phyloP scores from a whole-genome alignment of 495 filamentous ascomycete species.

The Clavariopsis aquatica region DNA sequence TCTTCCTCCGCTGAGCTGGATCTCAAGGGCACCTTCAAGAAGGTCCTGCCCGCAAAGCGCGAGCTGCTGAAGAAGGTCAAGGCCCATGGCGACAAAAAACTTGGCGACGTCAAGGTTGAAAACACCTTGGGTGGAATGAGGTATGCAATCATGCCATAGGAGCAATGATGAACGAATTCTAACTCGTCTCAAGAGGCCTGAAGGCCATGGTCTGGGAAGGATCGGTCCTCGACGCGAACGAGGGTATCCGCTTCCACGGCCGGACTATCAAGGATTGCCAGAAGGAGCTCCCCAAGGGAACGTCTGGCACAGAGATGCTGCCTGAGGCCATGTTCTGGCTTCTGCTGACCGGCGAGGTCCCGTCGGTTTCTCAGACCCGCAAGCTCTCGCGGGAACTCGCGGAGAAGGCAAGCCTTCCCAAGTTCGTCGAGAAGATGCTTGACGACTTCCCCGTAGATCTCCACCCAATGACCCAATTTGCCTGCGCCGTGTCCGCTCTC shows the following conservation, averaged over 20 bases:
- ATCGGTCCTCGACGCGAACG: constrained; percentile 92
- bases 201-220: constrained; percentile 99
- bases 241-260: constrained; percentile 98
- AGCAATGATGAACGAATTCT: constrained; percentile 7
- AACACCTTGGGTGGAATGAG: constrained; percentile 96
- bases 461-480: constrained; percentile 98
- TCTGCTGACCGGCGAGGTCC: constrained; percentile 88
- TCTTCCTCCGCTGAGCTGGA: constrained; percentile 76
- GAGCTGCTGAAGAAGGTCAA: constrained; percentile 92
- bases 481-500: constrained; percentile 88
- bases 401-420: constrained; percentile 79
- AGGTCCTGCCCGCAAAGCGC: constrained; percentile 85
- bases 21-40: constrained; percentile 79
- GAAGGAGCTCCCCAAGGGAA: constrained; percentile 87
- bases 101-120: constrained; percentile 92
- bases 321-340: constrained; percentile 99
- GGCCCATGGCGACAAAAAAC: constrained; percentile 73
- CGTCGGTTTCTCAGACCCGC: constrained; percentile 77
- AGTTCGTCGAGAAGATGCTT: constrained; percentile 82
- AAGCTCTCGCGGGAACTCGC: constrained; percentile 81
- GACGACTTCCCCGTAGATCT: constrained; percentile 84
- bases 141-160: constrained; percentile 41
- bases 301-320: constrained; percentile 94
- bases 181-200: constrained; percentile 59
- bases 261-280: constrained; percentile 98